A percentile compares a stretch with the other conserved stretches of the same genome.
Conservation (phyloP, 2,329 filamentous ascomycete species). For the Talaromyces sp. region DNA sequence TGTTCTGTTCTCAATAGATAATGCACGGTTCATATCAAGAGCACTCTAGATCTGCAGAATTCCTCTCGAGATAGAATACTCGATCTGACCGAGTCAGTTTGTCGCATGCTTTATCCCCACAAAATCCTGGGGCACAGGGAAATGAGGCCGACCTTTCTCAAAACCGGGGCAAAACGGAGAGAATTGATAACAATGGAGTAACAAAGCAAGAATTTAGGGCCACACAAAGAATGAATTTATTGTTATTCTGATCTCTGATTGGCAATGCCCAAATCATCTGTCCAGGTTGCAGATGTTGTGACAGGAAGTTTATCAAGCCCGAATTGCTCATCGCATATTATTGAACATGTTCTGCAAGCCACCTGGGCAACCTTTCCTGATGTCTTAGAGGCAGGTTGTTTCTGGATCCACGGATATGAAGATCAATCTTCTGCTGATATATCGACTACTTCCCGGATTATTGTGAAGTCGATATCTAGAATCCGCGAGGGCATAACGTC, state of each 20-base stretch:
- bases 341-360: background rate
- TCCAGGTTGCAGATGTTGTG: background rate
- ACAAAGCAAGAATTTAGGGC: background rate
- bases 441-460: background rate
- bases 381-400: background rate
- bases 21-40: background rate
- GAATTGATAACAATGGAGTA: background rate
- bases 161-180: background rate
- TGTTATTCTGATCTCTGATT: background rate
- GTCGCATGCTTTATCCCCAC: background rate
- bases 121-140: background rate
- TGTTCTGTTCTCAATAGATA: background rate
- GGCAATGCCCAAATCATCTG: background rate
- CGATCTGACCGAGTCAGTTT: background rate
- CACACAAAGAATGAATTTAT: background rate
- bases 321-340: background rate
- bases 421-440: too few species aligned
- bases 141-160: background rate
- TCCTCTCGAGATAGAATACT: background rate
- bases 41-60: too few species aligned
- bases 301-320: background rate
- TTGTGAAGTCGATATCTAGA: background rate
- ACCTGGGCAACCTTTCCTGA: background rate
- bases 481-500: background rate
- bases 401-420: background rate